Conservation (phyloP, 2,329 filamentous ascomycete species). For the Diaporthe sp. region DNA sequence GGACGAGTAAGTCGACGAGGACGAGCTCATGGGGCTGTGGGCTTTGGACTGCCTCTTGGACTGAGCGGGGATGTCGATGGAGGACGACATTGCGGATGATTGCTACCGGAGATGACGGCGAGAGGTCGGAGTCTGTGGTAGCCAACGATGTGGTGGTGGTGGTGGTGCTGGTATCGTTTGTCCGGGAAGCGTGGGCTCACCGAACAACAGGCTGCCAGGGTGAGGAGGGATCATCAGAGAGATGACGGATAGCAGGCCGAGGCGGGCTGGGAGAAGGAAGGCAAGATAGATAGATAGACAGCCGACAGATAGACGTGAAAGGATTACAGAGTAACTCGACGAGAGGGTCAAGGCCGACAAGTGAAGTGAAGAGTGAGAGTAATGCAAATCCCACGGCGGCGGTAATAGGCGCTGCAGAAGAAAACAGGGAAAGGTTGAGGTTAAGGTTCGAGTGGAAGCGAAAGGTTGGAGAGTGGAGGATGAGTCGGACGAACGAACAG, state of each 20-base stretch:
- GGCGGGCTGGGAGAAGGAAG: slow-evolving; percentile 13
- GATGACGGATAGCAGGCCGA: slow-evolving; percentile 16
- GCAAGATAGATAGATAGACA: background rate
- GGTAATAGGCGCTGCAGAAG: slow-evolving; percentile 24
- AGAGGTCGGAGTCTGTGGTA: background rate
- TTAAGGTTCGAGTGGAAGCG: slow-evolving; percentile 19
- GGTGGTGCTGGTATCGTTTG: slow-evolving; percentile 16
- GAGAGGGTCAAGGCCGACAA: slow-evolving; percentile 14
- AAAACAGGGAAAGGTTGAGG: slow-evolving; percentile 17
- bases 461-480: slow-evolving; percentile 30
- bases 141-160: slow-evolving; percentile 7
- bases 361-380: slow-evolving; percentile 6
- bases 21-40: slow-evolving; percentile 62
- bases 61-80: slow-evolving; percentile 76
- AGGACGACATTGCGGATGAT: slow-evolving; percentile 70
- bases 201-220: slow-evolving; percentile 33
- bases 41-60: slow-evolving; percentile 53
- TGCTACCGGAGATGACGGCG: slow-evolving; percentile 36
- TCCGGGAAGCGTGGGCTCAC: slow-evolving; percentile 30
- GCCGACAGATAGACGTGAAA: slow-evolving; percentile 4
- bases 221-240: slow-evolving; percentile 36
- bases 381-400: slow-evolving; percentile 33
- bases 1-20: slow-evolving; percentile 71
- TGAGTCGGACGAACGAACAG: slow-evolving; percentile 36
- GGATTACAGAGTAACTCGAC: slow-evolving; percentile 25